Evolutionary conservation across 495 filamentous ascomycete genomes (phyloP).

Genomic region (Penicillium ucsense): DNA sequence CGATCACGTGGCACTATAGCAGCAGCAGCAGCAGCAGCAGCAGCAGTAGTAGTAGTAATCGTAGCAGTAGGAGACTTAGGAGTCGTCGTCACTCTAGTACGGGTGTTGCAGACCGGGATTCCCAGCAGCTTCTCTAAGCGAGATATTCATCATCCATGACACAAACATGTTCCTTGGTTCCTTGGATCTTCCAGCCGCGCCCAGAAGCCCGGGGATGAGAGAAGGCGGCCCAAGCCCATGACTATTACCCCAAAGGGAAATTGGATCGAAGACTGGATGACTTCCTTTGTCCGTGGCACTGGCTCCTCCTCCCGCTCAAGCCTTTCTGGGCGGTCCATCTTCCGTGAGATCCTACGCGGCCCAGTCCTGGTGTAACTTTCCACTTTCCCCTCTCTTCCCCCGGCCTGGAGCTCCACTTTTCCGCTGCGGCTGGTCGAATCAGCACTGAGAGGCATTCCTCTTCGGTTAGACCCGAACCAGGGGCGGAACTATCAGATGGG

Average conservation of each 20-base stretch:
- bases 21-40: too few relatives aligned
- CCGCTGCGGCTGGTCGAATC: too few relatives aligned
- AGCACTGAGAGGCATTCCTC: too few relatives aligned
- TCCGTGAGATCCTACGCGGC: conserved; percentile 5
- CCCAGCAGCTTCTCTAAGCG: background rate
- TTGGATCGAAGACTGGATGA: background rate
- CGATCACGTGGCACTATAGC: too few relatives aligned
- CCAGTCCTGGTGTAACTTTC: too few relatives aligned
- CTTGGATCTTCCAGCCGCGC: background rate
- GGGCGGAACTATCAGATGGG: background rate
- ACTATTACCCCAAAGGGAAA: background rate
- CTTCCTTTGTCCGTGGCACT: background rate
- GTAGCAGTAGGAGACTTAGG: background rate
- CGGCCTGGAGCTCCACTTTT: too few relatives aligned
- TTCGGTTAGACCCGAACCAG: conserved; percentile 9
- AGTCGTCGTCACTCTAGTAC: background rate
- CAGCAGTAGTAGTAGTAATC: too few relatives aligned
- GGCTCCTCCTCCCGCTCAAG: background rate
- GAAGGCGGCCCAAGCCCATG: background rate
- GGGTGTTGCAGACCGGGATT: background rate
- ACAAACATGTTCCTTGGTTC: background rate
- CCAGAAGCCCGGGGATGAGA: background rate
- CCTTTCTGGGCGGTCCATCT: background rate
- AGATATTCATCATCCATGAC: background rate
- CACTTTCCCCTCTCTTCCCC: too few relatives aligned